Percentiles rank a stretch among this genome's conserved stretches.
Conservation (phyloP, 2,329 filamentous ascomycete genomes). For the Phoma sp. region DNA sequence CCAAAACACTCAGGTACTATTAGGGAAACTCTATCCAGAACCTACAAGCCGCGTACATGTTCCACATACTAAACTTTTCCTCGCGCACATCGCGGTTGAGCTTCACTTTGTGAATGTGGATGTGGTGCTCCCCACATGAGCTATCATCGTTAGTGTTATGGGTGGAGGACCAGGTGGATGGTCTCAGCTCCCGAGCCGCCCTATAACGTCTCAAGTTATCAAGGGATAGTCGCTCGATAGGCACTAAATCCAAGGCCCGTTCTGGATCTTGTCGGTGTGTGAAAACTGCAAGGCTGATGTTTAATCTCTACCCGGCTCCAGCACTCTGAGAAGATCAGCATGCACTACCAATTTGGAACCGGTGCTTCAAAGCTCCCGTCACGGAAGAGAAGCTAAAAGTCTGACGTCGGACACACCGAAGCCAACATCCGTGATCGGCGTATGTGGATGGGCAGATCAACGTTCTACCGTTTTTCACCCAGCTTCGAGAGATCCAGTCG, state of each 20-base stretch:
- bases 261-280: too few relatives aligned
- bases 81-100: constrained; percentile 1
- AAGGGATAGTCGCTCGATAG: not conserved
- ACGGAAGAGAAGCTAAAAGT: not conserved
- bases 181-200: constrained; percentile 7
- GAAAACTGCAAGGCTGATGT: constrained; percentile 2
- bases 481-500: not conserved
- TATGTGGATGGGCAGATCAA: not conserved
- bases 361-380: not conserved
- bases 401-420: constrained; percentile 13
- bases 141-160: constrained; percentile 11
- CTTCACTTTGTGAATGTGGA: constrained; percentile 9
- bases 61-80: not conserved
- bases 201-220: constrained; percentile 3
- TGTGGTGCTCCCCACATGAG: constrained; percentile 18
- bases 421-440: not conserved
- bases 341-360: not conserved
- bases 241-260: not conserved
- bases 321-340: constrained; percentile 2
- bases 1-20: too few relatives aligned
- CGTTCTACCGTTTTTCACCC: not conserved
- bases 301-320: constrained; percentile 1
- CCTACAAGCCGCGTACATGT: constrained; percentile 7
- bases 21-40: not conserved
- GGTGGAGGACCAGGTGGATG: not conserved